Evolutionary conservation across 768 basidiomycete genomes (phyloP), one percentile per base, ranked within the genome.

Genomic region (Suillus cothurnatus): DNA sequence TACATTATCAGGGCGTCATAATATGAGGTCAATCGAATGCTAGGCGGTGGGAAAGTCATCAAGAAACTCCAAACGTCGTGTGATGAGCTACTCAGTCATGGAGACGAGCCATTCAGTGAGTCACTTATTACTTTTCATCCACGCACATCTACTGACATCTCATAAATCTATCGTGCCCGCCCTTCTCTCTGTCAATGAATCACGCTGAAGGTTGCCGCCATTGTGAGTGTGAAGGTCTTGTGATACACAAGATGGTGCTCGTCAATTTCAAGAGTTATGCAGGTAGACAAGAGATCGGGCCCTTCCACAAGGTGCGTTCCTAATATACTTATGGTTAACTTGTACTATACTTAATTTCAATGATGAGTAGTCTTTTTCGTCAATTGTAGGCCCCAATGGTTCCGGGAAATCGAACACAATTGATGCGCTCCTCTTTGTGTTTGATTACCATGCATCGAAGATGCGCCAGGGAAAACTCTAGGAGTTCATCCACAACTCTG

Each of bases 321-420:
- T 63, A 4, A 26, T 5, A n/a, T 36, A 6, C 62, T 55, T 64
- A 26, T 60, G 59, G 12, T 39, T 32, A 23, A 53, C 55, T n/a
- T 23, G 38, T 14, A 0, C 31, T 19, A 34, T 56, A 26, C 32
- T 31, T 21, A 59, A 41, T 6, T 59, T 28, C 21, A 12, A 3
- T 23, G 36, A 7, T 31, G 26, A 5, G 0, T 72, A 97, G 95
- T 97, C 95, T 2, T 99, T 99, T 80, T 97, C 95, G 17, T 88
- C 95, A 1, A 98, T 99, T 68, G 97, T 99, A 7, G 97, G 97
- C 2, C 97, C 97, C 2, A 99, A 99, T 72, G 97, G 97, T 15
- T 96, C 93, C 6, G 97, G 97, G 3, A 99, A 99, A 78, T 97
- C 94, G 0, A 99, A 99, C 74, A 99, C 97, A 12, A 99, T 99